Evolutionary conservation across 2,329 filamentous ascomycete genomes (phyloP), one percentile per base, ranked within the genome.

Genomic region (Cladosporium sp.): DNA sequence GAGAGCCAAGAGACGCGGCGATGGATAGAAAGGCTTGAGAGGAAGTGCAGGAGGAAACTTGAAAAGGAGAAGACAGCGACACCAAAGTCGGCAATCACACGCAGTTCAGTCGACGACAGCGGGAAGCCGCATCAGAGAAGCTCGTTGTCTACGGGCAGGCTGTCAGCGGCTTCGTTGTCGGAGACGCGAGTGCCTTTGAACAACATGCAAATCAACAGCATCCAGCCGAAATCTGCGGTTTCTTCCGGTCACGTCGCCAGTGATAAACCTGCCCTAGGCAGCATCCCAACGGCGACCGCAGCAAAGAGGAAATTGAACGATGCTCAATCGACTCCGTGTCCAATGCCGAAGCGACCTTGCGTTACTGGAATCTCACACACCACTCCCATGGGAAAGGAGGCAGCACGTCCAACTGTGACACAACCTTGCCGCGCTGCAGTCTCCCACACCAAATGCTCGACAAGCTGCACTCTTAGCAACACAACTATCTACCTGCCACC

Each of bases 21-120:
- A 11, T 92, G 89, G 88, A 82, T 88, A 30, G 81, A 82, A 10
- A 85, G 82, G 58, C 76, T 92, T n/a, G 85, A 89, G 68, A 75
- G 49, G 10, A 74, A 69, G 49, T 71, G 74, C 60, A 73, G 71
- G 51, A 71, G 66, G 47, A 76, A 72, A 57, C 66, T 73, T 49
- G 73, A 76, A n/a, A 68, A 70, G n/a, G 69, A 71, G 12, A 71
- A 68, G 28, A 68, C 69, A 30, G 68, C 64, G 8, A 72, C 67
- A 38, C 74, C 68, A 2, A 59, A 64, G 26, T 72, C 72, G 30
- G 64, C 32, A 26, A 26, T n/a, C 14, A 60, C 66, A 11, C 59
- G 30, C 26, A 60, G 57, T 24, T 65, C 26, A 21, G 47, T 36
- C 21, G 47, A 14, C n/a, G 24, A 41, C 12, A 28, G n/a, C 4